Conservation (phyloP, 2,329 filamentous ascomycete genomes). For the Albifimbria verrucaria region DNA sequence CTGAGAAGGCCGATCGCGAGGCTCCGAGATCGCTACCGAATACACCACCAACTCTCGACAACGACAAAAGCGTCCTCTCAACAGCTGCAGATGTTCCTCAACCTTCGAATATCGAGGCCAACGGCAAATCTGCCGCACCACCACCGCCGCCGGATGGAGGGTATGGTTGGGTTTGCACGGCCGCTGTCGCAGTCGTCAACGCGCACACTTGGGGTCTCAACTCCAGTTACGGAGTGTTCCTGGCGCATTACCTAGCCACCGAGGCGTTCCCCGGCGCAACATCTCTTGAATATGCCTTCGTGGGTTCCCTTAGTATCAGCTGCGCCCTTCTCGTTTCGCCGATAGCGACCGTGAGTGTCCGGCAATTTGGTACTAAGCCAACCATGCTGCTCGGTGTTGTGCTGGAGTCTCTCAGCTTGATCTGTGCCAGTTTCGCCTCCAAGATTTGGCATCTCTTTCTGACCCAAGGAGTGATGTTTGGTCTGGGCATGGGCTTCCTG, state of each 20-base stretch:
- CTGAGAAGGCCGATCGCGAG: not conserved
- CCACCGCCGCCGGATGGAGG: conserved; percentile 54
- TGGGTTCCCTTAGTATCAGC: conserved; percentile 48
- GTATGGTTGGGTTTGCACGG: conserved; percentile 47
- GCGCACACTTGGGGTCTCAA: conserved; percentile 75
- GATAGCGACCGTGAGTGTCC: conserved; percentile 58
- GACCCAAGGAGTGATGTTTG: conserved; percentile 71
- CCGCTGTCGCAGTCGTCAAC: conserved; percentile 49
- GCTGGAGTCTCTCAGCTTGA: conserved; percentile 61
- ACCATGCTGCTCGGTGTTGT: conserved; percentile 63
- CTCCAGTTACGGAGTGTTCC: conserved; percentile 45
- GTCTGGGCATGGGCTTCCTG: conserved; percentile 73
- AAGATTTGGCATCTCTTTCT: conserved; percentile 75
- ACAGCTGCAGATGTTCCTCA: not conserved
- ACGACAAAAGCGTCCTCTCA: not conserved
- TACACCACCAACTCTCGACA: not conserved
- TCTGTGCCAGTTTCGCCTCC: conserved; percentile 66
- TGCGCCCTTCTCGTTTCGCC: conserved; percentile 65
- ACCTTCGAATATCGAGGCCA: not conserved
- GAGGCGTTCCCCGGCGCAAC: conserved; percentile 61
- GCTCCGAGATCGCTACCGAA: not conserved
- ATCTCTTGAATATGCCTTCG: conserved; percentile 68
- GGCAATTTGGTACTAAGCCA: conserved; percentile 58
- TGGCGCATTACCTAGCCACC: conserved; percentile 54
- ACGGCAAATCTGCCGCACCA: conserved; percentile 4